These are phyloP conservation scores for Aciculoconidium aculeatum DNA, from an alignment of 805 yeast species.

Conservation along the genomic window DNA sequence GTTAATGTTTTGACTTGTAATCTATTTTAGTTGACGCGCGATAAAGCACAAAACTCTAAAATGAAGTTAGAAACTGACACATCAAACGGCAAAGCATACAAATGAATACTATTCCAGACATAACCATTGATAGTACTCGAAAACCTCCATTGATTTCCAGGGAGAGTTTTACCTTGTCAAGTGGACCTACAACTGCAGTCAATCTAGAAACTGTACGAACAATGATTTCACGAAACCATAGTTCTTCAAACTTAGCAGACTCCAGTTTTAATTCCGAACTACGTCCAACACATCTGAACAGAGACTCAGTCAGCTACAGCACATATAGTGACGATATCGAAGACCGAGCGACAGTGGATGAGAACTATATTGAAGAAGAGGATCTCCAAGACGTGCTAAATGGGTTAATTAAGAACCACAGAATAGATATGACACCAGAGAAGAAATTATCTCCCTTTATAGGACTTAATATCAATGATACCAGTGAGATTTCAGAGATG, in stretches of 20 bases:
- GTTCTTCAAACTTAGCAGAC: slow-evolving; percentile 4
- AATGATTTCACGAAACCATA: slow-evolving; percentile 4
- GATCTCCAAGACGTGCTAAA: slow-evolving; percentile 19
- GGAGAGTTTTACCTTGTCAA: too few species aligned
- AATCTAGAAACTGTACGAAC: slow-evolving; percentile 14
- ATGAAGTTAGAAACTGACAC: too few species aligned
- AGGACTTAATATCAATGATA: slow-evolving; percentile 4
- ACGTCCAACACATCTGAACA: slow-evolving; percentile 5
- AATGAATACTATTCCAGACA: too few species aligned
- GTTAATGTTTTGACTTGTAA: too few species aligned
- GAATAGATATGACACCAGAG: slow-evolving; percentile 3
- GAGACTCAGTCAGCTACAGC: slow-evolving; percentile 3
- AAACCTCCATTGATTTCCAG: too few species aligned
- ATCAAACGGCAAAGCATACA: too few species aligned
- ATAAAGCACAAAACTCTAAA: too few species aligned
- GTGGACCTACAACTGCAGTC: slow-evolving; percentile 19
- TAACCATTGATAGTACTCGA: too few species aligned
- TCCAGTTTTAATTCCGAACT: slow-evolving; percentile 2
- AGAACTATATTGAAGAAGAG: slow-evolving; percentile 12
- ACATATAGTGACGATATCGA: slow-evolving; percentile 5
- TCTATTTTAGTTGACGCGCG: too few species aligned
- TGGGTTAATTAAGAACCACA: slow-evolving; percentile 15
- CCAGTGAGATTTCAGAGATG: slow-evolving; percentile 9
- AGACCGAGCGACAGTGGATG: slow-evolving; percentile 6
- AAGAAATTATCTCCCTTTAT: slow-evolving; percentile 3